Base-by-base conservation (phyloP, 495 filamentous ascomycete genomes). In the Podospora didyma region DNA sequence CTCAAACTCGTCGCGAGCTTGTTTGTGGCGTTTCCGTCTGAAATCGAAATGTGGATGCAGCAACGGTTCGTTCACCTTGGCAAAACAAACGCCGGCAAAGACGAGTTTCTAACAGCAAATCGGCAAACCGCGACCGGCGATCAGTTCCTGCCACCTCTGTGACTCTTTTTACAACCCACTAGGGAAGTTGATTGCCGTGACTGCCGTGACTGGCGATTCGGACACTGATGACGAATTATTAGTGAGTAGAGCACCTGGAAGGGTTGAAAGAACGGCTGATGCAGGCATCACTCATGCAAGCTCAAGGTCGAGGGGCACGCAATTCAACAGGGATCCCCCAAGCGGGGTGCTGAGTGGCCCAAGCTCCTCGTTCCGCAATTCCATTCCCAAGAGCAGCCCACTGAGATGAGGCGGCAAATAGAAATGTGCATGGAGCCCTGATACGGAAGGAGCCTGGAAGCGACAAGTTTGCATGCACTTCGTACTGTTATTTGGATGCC, bases 301-400 rank as follows among this genome's bases (percentile, higher is more conserved):
- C 26, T 31, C 4, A n/a, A 31, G 3, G 26, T 31, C 26, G 26
- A 31, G 26, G 26, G 9, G 26, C 26, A 31, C 26, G 26, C 20
- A 47, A 22, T n/a, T 21, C 10, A 19, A 22, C 45, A 47, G 12
- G 45, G 45, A 4, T 17, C 34, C n/a, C n/a, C n/a, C n/a, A n/a
- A 37, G 42, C 11, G 11, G 45, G 1, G 6, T 47, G 51, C 34
- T 67, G n/a, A n/a, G n/a, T n/a, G 61, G 64, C 59, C 64, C 59
- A 64, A 64, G 64, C 64, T 64, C 64, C 50, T 16, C 45, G 5
- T 19, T 0, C 10, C 20, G 20, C n/a, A 47, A 4, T 21, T 16
- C 20, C 45, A 19, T 21, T 9, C 26, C 9, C 9, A 9, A 31
- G 26, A 31, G n/a, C 42, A 17, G 42, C 42, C 42, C 16, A 46